phyloP scores from a whole-genome alignment of 352 stramenopile genomes.

The Globisporangium emineosum region DNA sequence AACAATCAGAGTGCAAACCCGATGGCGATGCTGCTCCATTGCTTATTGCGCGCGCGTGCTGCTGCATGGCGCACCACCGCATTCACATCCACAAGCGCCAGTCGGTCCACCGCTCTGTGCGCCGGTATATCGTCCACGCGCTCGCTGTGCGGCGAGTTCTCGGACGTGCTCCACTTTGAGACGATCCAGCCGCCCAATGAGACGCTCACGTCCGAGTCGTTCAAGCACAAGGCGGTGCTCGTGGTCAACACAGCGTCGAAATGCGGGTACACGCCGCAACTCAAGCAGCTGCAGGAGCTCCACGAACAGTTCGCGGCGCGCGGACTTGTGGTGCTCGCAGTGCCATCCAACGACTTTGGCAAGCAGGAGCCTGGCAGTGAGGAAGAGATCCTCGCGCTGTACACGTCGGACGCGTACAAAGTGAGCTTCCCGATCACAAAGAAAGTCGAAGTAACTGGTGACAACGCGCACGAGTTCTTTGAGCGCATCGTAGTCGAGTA shows the following conservation, averaged over 20 bases:
- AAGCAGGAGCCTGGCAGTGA: conserved; percentile 41
- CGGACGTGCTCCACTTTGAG: conserved; percentile 37
- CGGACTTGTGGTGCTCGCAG: conserved; percentile 54
- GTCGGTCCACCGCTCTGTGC: neutral
- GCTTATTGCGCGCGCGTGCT: neutral
- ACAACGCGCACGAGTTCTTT: conserved; percentile 63
- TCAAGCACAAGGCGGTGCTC: conserved; percentile 44
- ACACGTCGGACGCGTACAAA: conserved; percentile 31
- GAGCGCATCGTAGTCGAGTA: conserved; percentile 58
- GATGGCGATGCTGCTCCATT: neutral
- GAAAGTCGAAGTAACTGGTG: conserved; percentile 43
- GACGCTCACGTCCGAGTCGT: conserved; percentile 29
- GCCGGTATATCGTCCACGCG: conserved; percentile 9
- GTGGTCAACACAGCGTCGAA: conserved; percentile 75
- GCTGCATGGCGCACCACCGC: neutral
- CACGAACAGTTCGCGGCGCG: conserved; percentile 39
- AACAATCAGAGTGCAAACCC: no score
- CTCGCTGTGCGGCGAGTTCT: conserved; percentile 32
- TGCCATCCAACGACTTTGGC: conserved; percentile 73
- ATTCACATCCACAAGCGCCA: neutral
- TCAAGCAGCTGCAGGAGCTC: conserved; percentile 50
- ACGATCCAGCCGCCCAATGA: conserved; percentile 32
- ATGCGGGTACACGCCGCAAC: conserved; percentile 44
- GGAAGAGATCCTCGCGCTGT: conserved; percentile 43
- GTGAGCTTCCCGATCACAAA: conserved; percentile 54